Percentiles rank a stretch among this genome's conserved stretches.
Evolutionary conservation across 2,329 filamentous ascomycete genomes (phyloP).

Genomic region (Neopestalotiopsis rosae): DNA sequence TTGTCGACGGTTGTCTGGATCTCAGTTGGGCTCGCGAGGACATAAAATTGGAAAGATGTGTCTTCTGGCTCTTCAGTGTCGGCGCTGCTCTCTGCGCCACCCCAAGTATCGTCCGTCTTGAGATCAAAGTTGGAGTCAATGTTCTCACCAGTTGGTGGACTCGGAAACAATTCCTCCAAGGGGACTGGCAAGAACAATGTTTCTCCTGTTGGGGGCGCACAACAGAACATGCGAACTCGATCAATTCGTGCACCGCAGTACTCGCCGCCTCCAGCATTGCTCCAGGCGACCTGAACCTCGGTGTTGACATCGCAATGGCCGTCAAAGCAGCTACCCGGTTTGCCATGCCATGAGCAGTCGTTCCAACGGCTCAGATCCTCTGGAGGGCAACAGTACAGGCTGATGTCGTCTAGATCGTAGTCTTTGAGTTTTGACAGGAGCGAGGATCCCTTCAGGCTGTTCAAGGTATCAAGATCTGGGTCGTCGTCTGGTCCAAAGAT

Average conservation of each 20-base stretch:
- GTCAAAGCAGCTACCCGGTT: no score
- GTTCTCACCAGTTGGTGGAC: conserved; percentile 37
- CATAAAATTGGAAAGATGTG: conserved; percentile 37
- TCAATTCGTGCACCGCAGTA: conserved; percentile 24
- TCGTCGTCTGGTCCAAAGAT: conserved; percentile 22
- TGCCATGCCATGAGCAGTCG: no score
- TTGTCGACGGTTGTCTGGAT: conserved; percentile 41
- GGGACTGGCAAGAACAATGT: conserved; percentile 40
- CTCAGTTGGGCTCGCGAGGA: conserved; percentile 39
- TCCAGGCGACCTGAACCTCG: no score
- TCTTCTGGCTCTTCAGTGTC: conserved; percentile 30
- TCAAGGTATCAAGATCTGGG: no score
- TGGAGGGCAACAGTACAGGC: no score
- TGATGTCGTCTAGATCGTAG: conserved; percentile 20
- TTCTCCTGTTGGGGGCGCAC: conserved; percentile 32
- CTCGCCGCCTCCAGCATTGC: conserved; percentile 30
- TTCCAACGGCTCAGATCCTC: no score
- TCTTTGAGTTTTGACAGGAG: conserved; percentile 5
- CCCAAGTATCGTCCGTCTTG: conserved; percentile 29
- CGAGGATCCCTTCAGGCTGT: no score
- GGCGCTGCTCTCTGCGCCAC: no score
- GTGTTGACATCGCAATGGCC: no score
- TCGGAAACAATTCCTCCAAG: conserved; percentile 40
- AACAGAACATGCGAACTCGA: conserved; percentile 38
- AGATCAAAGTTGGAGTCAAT: conserved; percentile 37